Conservation (phyloP, 768 basidiomycete species). For the Mycena leptocephala region DNA sequence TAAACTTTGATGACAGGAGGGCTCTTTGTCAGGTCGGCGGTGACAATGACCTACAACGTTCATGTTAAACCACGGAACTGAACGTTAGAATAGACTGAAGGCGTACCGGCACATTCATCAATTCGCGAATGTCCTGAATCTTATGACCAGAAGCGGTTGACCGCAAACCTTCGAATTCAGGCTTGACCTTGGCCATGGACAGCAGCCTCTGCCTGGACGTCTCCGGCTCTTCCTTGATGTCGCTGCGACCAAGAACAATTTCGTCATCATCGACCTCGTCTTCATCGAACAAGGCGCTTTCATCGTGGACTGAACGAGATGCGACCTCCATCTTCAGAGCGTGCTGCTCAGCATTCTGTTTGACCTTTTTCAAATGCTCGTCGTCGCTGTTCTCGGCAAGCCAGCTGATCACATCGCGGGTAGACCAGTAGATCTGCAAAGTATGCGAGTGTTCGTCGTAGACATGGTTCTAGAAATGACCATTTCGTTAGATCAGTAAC, state of each 20-base stretch:
- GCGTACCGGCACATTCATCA: constrained; percentile 94
- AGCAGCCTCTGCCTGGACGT: constrained; percentile 85
- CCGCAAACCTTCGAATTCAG: constrained; percentile 89
- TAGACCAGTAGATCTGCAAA: constrained; percentile 97
- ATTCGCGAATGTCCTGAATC: constrained; percentile 95
- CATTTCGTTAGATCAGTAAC: constrained; percentile 38
- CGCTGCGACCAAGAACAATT: constrained; percentile 80
- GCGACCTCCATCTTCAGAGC: constrained; percentile 93
- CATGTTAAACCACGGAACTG: constrained; percentile 22
- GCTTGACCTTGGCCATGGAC: constrained; percentile 83
- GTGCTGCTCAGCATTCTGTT: constrained; percentile 93
- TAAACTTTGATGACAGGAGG: constrained; percentile 98
- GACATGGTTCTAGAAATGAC: constrained; percentile 84
- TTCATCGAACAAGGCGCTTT: constrained; percentile 91
- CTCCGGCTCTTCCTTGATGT: constrained; percentile 61
- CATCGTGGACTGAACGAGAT: constrained; percentile 88
- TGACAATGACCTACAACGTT: constrained; percentile 85
- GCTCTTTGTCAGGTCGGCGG: constrained; percentile 95
- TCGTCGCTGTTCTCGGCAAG: constrained; percentile 97
- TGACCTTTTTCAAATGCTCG: constrained; percentile 95
- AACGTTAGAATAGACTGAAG: not conserved
- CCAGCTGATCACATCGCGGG: constrained; percentile 94
- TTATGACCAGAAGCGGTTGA: constrained; percentile 85
- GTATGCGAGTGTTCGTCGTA: constrained; percentile 96
- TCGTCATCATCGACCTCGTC: constrained; percentile 90